Evolutionary conservation across 2,329 filamentous ascomycete species (phyloP).

Genomic region (Colletotrichum falcatum): DNA sequence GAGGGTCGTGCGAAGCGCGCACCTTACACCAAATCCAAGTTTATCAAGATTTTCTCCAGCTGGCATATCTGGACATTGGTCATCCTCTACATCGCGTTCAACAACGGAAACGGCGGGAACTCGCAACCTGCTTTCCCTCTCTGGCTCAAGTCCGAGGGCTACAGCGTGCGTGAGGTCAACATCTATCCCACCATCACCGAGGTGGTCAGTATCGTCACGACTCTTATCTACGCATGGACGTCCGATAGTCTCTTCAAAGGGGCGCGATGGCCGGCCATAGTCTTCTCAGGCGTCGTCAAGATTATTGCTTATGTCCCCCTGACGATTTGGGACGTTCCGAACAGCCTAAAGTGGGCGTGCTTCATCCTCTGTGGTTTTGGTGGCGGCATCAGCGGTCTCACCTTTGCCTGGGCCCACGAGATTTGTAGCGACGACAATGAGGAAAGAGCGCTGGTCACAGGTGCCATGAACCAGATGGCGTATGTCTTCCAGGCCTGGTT

Average conservation of each 20-base stretch:
- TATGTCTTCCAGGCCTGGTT: constrained; percentile 69
- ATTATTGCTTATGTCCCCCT: constrained; percentile 52
- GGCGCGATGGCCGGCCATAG: constrained; percentile 62
- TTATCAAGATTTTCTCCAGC: constrained; percentile 70
- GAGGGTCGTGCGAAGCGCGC: constrained; percentile 58
- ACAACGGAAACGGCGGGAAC: constrained; percentile 59
- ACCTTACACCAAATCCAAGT: constrained; percentile 58
- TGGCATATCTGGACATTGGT: constrained; percentile 55
- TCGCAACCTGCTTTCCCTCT: constrained; percentile 52
- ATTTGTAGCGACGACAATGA: constrained; percentile 36
- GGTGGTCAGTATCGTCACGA: constrained; percentile 31
- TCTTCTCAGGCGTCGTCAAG: constrained; percentile 28
- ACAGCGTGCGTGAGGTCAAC: constrained; percentile 63
- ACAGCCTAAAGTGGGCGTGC: constrained; percentile 65
- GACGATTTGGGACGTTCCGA: constrained; percentile 66
- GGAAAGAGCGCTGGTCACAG: constrained; percentile 31
- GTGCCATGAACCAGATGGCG: constrained; percentile 39
- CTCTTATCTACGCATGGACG: constrained; percentile 32
- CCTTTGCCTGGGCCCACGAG: constrained; percentile 42
- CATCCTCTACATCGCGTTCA: constrained; percentile 56
- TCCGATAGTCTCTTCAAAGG: constrained; percentile 28
- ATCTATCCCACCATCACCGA: constrained; percentile 52
- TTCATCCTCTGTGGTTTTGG: constrained; percentile 52
- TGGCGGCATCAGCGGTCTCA: constrained; percentile 29
- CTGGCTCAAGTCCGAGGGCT: constrained; percentile 56